Evolutionary conservation across 108 stramenopile species (phyloP).

Genomic region (Mayamaea pseudoterrestris): DNA sequence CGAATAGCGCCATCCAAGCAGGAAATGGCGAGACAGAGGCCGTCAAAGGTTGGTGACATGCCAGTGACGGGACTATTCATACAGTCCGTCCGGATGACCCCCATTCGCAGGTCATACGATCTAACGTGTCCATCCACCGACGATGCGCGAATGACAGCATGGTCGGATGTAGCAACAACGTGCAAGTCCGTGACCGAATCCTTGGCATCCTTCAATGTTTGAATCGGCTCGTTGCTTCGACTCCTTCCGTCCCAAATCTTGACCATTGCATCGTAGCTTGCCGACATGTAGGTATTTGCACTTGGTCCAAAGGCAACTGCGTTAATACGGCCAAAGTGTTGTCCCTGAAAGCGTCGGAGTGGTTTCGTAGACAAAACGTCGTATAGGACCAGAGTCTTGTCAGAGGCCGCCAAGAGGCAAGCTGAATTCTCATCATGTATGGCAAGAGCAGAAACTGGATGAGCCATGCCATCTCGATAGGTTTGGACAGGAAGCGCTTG

Average conservation of each 20-base stretch:
- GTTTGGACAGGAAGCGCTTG: constrained; percentile 66
- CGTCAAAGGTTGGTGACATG: constrained; percentile 42
- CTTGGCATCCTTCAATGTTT: constrained; percentile 60
- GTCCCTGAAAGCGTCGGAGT: constrained; percentile 34
- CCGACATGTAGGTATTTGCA: constrained; percentile 44
- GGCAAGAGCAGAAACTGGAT: constrained; percentile 47
- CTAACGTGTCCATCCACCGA: constrained; percentile 69
- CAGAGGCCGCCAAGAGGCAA: constrained; percentile 41
- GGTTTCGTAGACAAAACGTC: constrained; percentile 57
- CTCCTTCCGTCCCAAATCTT: constrained; percentile 60
- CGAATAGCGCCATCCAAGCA: constrained; percentile 74
- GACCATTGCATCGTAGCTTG: constrained; percentile 69
- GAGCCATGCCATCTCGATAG: constrained; percentile 51
- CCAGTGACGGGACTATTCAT: constrained; percentile 43
- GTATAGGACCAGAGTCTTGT: constrained; percentile 51
- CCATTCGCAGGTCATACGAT: constrained; percentile 63
- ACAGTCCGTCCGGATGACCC: constrained; percentile 35
- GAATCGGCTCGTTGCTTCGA: constrained; percentile 39
- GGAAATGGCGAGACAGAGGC: constrained; percentile 41
- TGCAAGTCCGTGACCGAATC: constrained; percentile 65
- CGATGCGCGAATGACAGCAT: constrained; percentile 35
- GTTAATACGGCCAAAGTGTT: constrained; percentile 59
- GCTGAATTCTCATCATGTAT: constrained; percentile 24
- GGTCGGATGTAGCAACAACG: constrained; percentile 9
- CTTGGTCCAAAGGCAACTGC: constrained; percentile 31